Evolutionary conservation across 2,329 filamentous ascomycete species (phyloP).

Genomic region (Fusarium keratoplasticum): DNA sequence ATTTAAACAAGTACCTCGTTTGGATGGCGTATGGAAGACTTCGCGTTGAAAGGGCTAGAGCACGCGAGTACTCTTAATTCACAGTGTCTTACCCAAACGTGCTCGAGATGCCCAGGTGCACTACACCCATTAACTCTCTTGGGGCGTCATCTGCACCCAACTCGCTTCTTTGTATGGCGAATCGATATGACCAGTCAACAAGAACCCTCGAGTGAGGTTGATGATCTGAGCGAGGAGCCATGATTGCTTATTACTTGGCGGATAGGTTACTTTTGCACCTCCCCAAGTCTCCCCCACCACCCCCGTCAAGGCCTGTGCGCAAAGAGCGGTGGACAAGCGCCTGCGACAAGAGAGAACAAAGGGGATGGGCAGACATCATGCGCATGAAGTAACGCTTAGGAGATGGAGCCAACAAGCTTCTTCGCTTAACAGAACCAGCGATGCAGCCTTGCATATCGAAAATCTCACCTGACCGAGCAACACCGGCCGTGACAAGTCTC

Average conservation of each 20-base stretch:
- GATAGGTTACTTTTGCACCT: not conserved
- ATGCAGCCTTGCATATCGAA: constrained; percentile 33
- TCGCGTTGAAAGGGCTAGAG: constrained; percentile 35
- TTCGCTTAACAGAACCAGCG: constrained; percentile 6
- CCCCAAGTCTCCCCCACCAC: not conserved
- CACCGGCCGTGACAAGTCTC: not conserved
- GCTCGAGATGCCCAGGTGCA: constrained; percentile 8
- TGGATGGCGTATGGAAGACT: constrained; percentile 46
- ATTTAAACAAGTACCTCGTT: constrained; percentile 42
- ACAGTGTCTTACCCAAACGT: constrained; percentile 12
- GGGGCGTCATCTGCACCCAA: not conserved
- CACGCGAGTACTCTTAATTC: constrained; percentile 26
- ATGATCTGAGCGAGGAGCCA: not conserved
- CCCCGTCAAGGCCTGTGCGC: constrained; percentile 28
- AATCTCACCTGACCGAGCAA: constrained; percentile 41
- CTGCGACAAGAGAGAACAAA: not conserved
- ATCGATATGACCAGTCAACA: not conserved
- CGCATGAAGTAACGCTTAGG: constrained; percentile 5
- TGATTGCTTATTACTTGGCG: not conserved
- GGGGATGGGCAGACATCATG: constrained; percentile 6
- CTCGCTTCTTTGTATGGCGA: not conserved
- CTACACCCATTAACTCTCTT: not conserved
- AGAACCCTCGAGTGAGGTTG: not conserved
- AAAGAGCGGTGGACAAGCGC: constrained; percentile 38
- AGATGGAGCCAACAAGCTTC: constrained; percentile 15